Conservation (phyloP, 129 eudicot genomes). For the Tanacetum coccineum region DNA sequence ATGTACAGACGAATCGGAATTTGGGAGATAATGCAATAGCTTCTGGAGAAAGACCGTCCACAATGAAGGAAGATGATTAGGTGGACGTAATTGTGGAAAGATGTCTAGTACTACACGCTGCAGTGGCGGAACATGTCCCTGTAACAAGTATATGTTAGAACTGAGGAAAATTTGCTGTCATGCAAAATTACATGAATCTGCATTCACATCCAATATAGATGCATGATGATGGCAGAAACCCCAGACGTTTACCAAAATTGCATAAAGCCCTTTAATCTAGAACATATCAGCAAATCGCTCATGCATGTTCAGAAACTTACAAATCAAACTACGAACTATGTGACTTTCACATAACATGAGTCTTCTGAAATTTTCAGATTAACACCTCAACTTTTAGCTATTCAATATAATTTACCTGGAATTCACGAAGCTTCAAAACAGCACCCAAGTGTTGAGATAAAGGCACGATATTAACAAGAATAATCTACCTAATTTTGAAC, state of each 20-base stretch:
- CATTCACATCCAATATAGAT: not conserved
- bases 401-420: too few species aligned
- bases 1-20: constrained; percentile 37
- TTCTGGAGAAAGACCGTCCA: constrained; percentile 68
- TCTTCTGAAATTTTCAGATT: too few species aligned
- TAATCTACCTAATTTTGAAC: too few species aligned
- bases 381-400: too few species aligned
- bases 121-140: constrained; percentile 91
- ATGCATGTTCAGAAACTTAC: not conserved
- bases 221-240: not conserved
- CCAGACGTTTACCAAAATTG: too few species aligned
- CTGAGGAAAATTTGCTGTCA: not conserved
- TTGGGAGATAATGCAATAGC: constrained; percentile 77
- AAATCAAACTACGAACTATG: not conserved
- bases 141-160: constrained; percentile 15
- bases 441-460: too few species aligned
- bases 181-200: not conserved
- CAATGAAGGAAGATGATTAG: constrained; percentile 67
- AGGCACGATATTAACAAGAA: too few species aligned
- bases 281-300: constrained; percentile 5
- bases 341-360: not conserved
- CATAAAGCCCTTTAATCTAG: too few species aligned
- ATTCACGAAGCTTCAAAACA: too few species aligned
- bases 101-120: constrained; percentile 82
- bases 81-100: constrained; percentile 67